phyloP scores from a whole-genome alignment of 2,329 filamentous ascomycete species.

The Juglanconis juglandina region DNA sequence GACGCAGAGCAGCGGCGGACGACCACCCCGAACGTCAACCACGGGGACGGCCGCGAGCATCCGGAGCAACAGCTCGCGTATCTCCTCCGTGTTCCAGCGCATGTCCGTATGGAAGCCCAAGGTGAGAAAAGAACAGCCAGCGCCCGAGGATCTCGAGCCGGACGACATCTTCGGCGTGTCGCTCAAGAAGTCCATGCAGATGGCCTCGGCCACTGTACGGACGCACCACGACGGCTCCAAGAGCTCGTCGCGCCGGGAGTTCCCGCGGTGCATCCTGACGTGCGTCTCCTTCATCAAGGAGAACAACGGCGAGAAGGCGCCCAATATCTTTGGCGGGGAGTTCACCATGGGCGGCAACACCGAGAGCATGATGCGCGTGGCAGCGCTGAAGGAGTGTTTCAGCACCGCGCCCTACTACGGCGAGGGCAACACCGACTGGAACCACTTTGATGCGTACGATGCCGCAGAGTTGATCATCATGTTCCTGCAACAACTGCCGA shows the following conservation, averaged over 20 bases:
- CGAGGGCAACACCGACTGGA: constrained; percentile 32
- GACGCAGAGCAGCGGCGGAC: neutral
- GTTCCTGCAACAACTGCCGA: constrained; percentile 37
- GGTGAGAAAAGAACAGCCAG: constrained; percentile 24
- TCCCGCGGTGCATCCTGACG: constrained; percentile 40
- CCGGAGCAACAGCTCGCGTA: constrained; percentile 19
- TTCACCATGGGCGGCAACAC: constrained; percentile 25
- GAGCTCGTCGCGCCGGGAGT: constrained; percentile 34
- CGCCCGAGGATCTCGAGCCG: constrained; percentile 23
- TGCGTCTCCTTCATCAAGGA: constrained; percentile 36
- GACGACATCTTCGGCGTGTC: constrained; percentile 38
- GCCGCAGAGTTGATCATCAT: constrained; percentile 38
- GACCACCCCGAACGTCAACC: neutral
- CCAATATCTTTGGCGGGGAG: constrained; percentile 35
- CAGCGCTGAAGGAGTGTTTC: constrained; percentile 36
- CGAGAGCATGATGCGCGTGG: constrained; percentile 31
- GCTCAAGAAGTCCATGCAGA: constrained; percentile 36
- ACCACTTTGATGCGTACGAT: constrained; percentile 35
- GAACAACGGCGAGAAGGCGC: constrained; percentile 31
- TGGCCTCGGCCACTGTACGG: constrained; percentile 36
- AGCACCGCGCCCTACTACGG: constrained; percentile 35
- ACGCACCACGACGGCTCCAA: constrained; percentile 35
- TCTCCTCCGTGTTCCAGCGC: constrained; percentile 31
- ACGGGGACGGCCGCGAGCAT: constrained; percentile 11
- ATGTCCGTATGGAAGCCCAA: constrained; percentile 28